Evolutionary conservation across 345 rosid genomes (phyloP), one percentile per base, ranked within the genome.

Genomic region (Linum lewisii): DNA sequence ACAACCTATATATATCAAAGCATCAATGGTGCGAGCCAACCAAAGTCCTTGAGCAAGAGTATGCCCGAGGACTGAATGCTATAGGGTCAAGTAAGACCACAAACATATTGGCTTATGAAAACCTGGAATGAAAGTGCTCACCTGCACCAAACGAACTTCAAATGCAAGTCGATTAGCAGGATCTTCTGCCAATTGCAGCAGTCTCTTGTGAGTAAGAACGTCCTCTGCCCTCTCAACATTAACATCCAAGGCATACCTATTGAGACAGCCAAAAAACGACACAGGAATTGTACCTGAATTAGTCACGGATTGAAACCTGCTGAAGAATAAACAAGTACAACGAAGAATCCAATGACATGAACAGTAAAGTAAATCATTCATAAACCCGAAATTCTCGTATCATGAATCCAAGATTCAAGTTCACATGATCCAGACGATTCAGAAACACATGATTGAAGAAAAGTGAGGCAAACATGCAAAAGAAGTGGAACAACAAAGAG

Each of bases 191-290:
- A 80, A 65, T 45, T 81, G 77, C 42, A 93, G 71, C 58, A 93
- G 61, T 72, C 90, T 81, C 73, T 83, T 88, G 68, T 89, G 99
- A 19, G 77, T 77, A 34, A 89, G 81, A 34, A 93, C 97, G 72
- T 89, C 97, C 66, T 85, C 97, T 29, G 99, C 97, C 60, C 97
- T 86, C 83, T 93, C 97, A 70, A 84, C 97, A 71, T 93, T 93
- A 37, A 93, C 99, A 79, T 93, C 99, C 60, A 87, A 32, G 15
- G 92, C 97, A 56, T 93, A 93, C 60, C 97, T 92, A 10, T 20
- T 11, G 18, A 7, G 13, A 66, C 69, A 69, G 7, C 47, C 23
- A 50, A 55, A 18, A 37, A 26, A 49, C 25, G 26, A 13, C 21
- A 2, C 25, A n/a, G 8, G 59, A 8, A 24, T 18, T 18, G 36